Conservation (phyloP, 2,329 filamentous ascomycete genomes). For the Colletotrichum graminicola region DNA sequence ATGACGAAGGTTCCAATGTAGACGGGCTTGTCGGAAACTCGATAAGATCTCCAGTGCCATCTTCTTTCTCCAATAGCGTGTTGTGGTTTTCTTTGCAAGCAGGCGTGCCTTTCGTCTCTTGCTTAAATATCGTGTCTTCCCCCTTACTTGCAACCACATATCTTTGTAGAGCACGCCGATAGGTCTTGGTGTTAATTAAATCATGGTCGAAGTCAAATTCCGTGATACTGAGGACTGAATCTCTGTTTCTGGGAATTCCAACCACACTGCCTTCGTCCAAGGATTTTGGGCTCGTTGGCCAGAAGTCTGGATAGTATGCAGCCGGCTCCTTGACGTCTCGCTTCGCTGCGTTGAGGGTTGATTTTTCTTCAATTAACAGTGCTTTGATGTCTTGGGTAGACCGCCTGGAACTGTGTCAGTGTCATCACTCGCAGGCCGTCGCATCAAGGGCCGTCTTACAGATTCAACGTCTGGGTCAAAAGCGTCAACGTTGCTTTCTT, state of each 20-base stretch:
- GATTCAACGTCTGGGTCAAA: slow-evolving; percentile 35
- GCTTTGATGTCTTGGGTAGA: slow-evolving; percentile 39
- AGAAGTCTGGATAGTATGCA: not conserved
- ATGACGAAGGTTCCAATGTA: not conserved
- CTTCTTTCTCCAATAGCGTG: not conserved
- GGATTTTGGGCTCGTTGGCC: not conserved
- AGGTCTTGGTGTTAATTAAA: slow-evolving; percentile 35
- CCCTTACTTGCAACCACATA: not conserved
- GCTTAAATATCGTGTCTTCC: not conserved
- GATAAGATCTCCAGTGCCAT: not conserved
- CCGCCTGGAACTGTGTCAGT: slow-evolving; percentile 6
- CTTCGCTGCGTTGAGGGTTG: slow-evolving; percentile 23
- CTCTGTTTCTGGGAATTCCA: slow-evolving; percentile 4
- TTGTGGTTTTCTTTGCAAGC: not conserved
- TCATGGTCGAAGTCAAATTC: slow-evolving; percentile 39
- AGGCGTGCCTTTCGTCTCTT: not conserved
- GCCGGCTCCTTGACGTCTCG: slow-evolving; percentile 25
- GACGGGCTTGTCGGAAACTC: slow-evolving; percentile 1
- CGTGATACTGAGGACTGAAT: slow-evolving; percentile 38
- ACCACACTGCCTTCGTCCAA: slow-evolving; percentile 3
- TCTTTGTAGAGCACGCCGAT: slow-evolving; percentile 28
- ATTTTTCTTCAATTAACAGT: slow-evolving; percentile 12
- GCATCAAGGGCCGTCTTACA: slow-evolving; percentile 1
- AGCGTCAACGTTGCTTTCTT: slow-evolving; percentile 37
- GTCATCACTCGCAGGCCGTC: too few relatives aligned